Evolutionary conservation across 768 basidiomycete genomes (phyloP).

Genomic region (Pleurotus cornucopiae): DNA sequence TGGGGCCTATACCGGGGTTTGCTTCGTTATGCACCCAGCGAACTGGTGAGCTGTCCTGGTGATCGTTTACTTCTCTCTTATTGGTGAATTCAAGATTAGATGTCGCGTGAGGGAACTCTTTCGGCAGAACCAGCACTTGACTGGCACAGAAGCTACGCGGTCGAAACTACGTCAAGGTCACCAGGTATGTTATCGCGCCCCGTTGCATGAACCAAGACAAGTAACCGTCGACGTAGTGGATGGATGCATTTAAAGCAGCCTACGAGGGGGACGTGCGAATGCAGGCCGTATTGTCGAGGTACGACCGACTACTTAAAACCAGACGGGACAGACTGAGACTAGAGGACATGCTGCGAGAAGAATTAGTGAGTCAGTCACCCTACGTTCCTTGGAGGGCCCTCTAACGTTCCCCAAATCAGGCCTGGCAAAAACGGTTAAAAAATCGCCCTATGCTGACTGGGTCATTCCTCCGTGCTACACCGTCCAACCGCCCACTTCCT

Average conservation of each 20-base stretch:
- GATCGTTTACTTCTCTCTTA: neutral
- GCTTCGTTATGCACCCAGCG: conserved; percentile 47
- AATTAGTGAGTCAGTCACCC: conserved; percentile 39
- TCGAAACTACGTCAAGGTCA: conserved; percentile 47
- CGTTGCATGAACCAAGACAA: neutral
- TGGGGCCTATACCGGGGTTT: conserved; percentile 77
- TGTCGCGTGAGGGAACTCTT: conserved; percentile 55
- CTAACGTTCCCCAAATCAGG: conserved; percentile 28
- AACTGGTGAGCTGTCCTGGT: conserved; percentile 41
- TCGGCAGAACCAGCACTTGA: conserved; percentile 43
- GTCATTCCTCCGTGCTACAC: conserved; percentile 57
- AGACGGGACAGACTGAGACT: conserved; percentile 46
- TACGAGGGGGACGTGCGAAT: conserved; percentile 45
- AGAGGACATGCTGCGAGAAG: conserved; percentile 41
- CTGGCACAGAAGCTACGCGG: conserved; percentile 48
- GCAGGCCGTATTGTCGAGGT: conserved; percentile 47
- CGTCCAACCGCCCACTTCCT: conserved; percentile 69
- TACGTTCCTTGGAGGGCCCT: neutral
- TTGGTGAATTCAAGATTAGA: conserved; percentile 41
- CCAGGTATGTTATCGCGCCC: conserved; percentile 37
- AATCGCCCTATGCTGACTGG: conserved; percentile 72
- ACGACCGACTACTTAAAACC: conserved; percentile 50
- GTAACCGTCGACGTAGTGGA: conserved; percentile 38
- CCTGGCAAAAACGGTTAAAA: conserved; percentile 49
- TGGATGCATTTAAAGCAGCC: conserved; percentile 53